Evolutionary conservation across 164 flowering plant genomes (phyloP).

Genomic region (Annona cherimola): DNA sequence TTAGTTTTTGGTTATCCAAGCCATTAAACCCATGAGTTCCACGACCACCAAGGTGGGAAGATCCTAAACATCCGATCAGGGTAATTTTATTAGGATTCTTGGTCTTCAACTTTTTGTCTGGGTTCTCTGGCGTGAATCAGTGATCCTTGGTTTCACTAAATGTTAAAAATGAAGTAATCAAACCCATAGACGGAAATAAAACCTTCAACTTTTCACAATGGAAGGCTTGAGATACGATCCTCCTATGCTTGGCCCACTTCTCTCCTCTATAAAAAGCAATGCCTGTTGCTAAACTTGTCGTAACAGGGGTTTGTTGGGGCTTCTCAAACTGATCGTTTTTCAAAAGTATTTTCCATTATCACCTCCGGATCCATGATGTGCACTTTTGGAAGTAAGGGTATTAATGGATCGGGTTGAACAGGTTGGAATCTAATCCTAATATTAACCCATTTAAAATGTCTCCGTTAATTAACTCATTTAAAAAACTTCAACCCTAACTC

Average conservation of each 20-base stretch:
- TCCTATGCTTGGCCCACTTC: conserved; percentile 41
- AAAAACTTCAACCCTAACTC: too few relatives aligned
- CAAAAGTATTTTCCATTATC: conserved; percentile 24
- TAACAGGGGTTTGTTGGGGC: conserved; percentile 33
- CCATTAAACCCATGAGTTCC: neutral
- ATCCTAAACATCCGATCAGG: neutral
- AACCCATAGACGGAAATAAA: neutral
- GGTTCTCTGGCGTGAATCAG: neutral
- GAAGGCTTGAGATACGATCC: conserved; percentile 38
- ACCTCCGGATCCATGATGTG: conserved; percentile 35
- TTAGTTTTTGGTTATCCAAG: too few relatives aligned
- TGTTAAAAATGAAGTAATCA: neutral
- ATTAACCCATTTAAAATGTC: too few relatives aligned
- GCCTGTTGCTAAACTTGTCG: conserved; percentile 24
- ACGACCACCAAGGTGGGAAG: neutral
- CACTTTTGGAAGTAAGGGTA: conserved; percentile 24
- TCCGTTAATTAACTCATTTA: too few relatives aligned
- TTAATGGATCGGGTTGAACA: too few relatives aligned
- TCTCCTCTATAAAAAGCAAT: conserved; percentile 30
- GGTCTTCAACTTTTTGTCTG: neutral
- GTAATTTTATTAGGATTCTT: neutral
- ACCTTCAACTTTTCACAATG: conserved; percentile 45
- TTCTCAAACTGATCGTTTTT: conserved; percentile 37
- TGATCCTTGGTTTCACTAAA: neutral
- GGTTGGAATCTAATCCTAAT: too few relatives aligned